Evolutionary conservation across 305 asterid species (phyloP).

Genomic region (Fraxinus ornus): DNA sequence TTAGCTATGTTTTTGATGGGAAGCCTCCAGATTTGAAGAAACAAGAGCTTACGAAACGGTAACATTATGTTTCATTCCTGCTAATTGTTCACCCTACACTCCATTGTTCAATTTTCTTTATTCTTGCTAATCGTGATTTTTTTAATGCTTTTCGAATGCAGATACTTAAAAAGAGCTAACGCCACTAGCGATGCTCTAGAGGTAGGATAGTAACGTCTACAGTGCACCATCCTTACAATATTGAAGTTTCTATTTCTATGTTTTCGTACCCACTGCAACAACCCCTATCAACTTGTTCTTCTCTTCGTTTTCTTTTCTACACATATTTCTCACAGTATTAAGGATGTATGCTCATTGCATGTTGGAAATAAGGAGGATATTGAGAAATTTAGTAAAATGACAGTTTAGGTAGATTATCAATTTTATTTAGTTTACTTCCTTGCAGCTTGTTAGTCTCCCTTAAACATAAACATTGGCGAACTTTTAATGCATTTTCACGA

Average conservation of each 20-base stretch:
- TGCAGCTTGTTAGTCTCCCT: conserved; percentile 9
- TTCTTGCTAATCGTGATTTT: conserved; percentile 18
- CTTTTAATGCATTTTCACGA: conserved; percentile 1
- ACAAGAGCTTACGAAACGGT: conserved; percentile 96
- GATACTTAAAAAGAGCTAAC: conserved; percentile 83
- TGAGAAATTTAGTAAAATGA: conserved; percentile 92
- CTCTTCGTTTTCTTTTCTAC: conserved; percentile 10
- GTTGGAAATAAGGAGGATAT: conserved; percentile 80
- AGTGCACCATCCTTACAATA: conserved; percentile 5
- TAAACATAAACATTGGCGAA: not conserved
- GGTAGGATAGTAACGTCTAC: conserved; percentile 44
- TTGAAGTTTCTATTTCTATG: conserved; percentile 11
- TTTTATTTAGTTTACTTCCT: conserved; percentile 10
- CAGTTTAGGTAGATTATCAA: conserved; percentile 66
- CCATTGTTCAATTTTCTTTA: conserved; percentile 4
- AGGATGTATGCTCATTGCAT: conserved; percentile 41
- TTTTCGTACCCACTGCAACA: not conserved
- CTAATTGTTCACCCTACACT: conserved; percentile 2
- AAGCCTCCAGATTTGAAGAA: conserved; percentile 86
- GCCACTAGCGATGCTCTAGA: conserved; percentile 80
- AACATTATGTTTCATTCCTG: conserved; percentile 21
- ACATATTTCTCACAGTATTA: conserved; percentile 11
- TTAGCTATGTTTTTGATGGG: conserved; percentile 92
- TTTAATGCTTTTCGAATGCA: conserved; percentile 31
- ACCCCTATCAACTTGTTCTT: conserved; percentile 4